Evolutionary conservation across 2,329 filamentous ascomycete genomes (phyloP), one percentile per base, ranked within the genome.

Genomic region (Clarireedia paspali): DNA sequence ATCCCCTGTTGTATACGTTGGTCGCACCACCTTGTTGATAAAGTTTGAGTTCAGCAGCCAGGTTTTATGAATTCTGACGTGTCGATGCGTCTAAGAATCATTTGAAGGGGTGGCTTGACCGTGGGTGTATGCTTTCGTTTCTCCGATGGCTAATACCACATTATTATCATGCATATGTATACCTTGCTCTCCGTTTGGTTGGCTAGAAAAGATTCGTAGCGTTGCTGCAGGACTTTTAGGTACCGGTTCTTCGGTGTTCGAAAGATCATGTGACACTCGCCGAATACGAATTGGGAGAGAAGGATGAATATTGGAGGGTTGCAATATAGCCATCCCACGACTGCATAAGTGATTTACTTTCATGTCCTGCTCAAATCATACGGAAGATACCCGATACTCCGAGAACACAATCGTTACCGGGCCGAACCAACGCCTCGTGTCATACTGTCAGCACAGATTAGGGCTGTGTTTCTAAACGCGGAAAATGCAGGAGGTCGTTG

Each of bases 61-160:
- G 46, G 52, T 55, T 55, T 55, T 50, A 50, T 55, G 52, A 55
- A 42, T 42, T 54, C 52, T 55, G 52, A 55, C 52, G 46, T 55
- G 46, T 55, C 46, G 52, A 48, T 55, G 52, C 46, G 34, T 55
- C 20, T 50, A 55, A 42, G 52, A 27, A 55, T 55, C 44, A 40
- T 24, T 54, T 17, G 36, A 55, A 17, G 17, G 24, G 38, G 17
- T 39, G 12, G 34, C 39, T 47, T 23, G n/a, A 40, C 36, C 30
- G 26, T 44, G 52, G 49, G 38, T 55, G 46, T 36, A 55, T 55
- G 51, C 24, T 27, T 34, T 34, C 27, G 24, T 26, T 42, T n/a
- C 34, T 40, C 52, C 46, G 44, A 49, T 54, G 47, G 26, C 47
- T 55, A 44, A 36, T 55, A 55, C 46, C 36, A 50, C 42, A 50